A percentile compares a stretch with the other conserved stretches of the same genome.
Evolutionary conservation across 2,329 filamentous ascomycete genomes (phyloP).

Genomic region (Ophiostoma himal-ulmi): DNA sequence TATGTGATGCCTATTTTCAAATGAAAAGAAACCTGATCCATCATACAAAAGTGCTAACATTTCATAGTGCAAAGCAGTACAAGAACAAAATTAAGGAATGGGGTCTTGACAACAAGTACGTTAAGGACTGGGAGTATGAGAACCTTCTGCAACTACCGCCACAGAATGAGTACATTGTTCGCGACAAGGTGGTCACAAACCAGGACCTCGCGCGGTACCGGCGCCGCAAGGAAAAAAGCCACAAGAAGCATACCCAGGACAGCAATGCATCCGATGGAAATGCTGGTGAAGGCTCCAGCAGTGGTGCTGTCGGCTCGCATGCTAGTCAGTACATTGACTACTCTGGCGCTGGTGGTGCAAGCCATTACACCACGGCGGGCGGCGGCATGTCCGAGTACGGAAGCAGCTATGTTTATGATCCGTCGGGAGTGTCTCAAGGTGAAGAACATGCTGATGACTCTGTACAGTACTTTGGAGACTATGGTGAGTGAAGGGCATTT

Average conservation of each 20-base stretch:
- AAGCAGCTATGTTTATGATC: background rate
- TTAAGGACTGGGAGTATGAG: constrained; percentile 33
- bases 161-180: constrained; percentile 30
- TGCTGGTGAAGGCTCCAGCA: background rate
- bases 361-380: background rate
- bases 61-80: constrained; percentile 29
- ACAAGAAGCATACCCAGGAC: constrained; percentile 1
- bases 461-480: background rate
- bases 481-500: background rate
- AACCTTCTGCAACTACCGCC: constrained; percentile 31
- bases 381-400: background rate
- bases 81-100: constrained; percentile 34
- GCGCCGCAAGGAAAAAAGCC: constrained; percentile 22
- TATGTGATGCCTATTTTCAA: constrained; percentile 21
- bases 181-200: constrained; percentile 26
- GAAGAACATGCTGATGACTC: background rate
- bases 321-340: background rate
- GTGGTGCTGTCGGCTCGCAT: background rate
- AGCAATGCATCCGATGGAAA: background rate
- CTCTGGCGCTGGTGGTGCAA: background rate
- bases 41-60: background rate
- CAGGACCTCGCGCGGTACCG: constrained; percentile 23
- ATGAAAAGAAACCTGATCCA: background rate
- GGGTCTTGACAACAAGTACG: constrained; percentile 34
- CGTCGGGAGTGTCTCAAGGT: background rate